These are phyloP conservation scores for Fusarium sp. DNA, from an alignment of 2,329 filamentous ascomycete genomes.

Conservation along the genomic window DNA sequence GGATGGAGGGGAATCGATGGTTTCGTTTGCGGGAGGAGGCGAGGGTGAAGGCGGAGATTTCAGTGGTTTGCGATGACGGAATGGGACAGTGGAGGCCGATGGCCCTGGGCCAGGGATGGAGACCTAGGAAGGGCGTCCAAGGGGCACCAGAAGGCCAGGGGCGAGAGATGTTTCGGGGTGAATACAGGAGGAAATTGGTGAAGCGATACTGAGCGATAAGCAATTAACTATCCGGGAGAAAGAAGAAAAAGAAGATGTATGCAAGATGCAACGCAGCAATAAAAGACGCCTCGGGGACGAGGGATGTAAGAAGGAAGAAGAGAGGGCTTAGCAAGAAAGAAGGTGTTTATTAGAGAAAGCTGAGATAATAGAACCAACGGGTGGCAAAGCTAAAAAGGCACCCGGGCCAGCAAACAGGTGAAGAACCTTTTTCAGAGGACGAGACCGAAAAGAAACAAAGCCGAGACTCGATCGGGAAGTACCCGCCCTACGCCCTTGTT, in stretches of 20 bases:
- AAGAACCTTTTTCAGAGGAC: not conserved
- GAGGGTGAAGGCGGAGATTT: slow-evolving; percentile 35
- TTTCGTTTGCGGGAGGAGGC: slow-evolving; percentile 15
- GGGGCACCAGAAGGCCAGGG: not conserved
- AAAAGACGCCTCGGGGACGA: not conserved
- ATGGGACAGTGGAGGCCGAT: slow-evolving; percentile 33
- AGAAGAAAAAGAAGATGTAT: not conserved
- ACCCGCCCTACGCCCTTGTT: slow-evolving; percentile 5
- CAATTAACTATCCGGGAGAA: not conserved
- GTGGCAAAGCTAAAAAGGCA: slow-evolving; percentile 22
- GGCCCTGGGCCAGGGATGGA: slow-evolving; percentile 3
- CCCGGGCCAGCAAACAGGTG: not conserved
- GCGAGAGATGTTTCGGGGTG: not conserved
- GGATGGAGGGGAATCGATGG: slow-evolving; percentile 12
- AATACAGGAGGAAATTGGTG: slow-evolving; percentile 1
- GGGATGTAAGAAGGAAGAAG: slow-evolving; percentile 1
- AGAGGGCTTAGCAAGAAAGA: slow-evolving; percentile 5
- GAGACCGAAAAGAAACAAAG: slow-evolving; percentile 7
- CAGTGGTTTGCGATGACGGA: slow-evolving; percentile 41
- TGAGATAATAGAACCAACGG: slow-evolving; percentile 5
- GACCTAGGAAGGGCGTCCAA: not conserved
- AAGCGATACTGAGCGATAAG: slow-evolving; percentile 4
- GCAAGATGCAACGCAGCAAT: not conserved
- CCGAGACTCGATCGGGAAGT: slow-evolving; percentile 10
- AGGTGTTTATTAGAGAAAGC: slow-evolving; percentile 23